A percentile compares a stretch with the other conserved stretches of the same genome.
These are phyloP conservation scores for Gleditsia sinensis DNA, from an alignment of 306 rosid genomes.

Conservation along the genomic window DNA sequence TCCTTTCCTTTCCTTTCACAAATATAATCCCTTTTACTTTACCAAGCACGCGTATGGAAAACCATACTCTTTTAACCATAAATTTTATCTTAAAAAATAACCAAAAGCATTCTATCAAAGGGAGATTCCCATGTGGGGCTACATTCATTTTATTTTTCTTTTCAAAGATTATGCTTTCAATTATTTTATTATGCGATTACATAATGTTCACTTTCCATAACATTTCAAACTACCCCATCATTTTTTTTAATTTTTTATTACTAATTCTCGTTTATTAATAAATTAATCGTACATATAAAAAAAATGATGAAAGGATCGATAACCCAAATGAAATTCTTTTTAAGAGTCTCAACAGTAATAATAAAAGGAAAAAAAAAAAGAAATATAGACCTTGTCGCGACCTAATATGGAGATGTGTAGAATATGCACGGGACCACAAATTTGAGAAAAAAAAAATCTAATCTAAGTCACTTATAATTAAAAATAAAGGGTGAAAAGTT, in stretches of 20 bases:
- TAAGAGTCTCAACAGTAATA: neutral
- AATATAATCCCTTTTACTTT: constrained; percentile 25
- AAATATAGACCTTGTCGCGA: neutral
- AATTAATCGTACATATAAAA: no score
- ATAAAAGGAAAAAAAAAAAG: neutral
- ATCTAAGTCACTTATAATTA: constrained; percentile 16
- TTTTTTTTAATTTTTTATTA: no score
- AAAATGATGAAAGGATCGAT: no score
- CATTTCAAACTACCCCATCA: constrained; percentile 36
- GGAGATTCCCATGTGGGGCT: constrained; percentile 51
- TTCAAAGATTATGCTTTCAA: constrained; percentile 8
- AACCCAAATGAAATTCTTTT: neutral
- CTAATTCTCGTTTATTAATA: no score
- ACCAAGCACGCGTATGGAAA: constrained; percentile 20
- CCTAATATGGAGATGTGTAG: constrained; percentile 23
- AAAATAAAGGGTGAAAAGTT: constrained; percentile 52
- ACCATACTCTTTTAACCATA: constrained; percentile 20
- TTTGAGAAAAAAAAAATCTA: neutral
- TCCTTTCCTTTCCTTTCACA: constrained; percentile 20
- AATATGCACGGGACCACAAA: constrained; percentile 42
- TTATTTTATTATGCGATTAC: neutral
- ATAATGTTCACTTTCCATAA: constrained; percentile 14
- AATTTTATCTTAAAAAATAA: neutral
- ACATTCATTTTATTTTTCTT: neutral
- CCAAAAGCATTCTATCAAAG: constrained; percentile 10